phyloP scores from a whole-genome alignment of 352 stramenopile genomes.

The Globisporangium rhizosaccharum region DNA sequence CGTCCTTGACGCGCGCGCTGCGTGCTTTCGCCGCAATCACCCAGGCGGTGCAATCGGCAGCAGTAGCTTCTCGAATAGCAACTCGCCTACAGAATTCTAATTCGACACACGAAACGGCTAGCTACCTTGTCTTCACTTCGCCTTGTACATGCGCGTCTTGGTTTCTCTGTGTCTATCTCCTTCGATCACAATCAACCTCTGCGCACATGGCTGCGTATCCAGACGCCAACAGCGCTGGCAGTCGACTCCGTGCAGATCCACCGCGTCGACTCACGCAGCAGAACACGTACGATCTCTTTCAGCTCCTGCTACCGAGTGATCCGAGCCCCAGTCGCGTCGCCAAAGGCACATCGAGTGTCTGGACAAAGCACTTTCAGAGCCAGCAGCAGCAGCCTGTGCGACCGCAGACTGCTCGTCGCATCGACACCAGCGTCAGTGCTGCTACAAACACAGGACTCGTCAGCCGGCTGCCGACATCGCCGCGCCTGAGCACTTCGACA shows the following conservation, averaged over 20 bases:
- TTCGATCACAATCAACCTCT: too few species aligned
- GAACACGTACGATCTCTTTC: conserved; percentile 17
- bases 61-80: neutral
- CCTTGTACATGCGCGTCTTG: too few species aligned
- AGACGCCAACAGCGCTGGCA: neutral
- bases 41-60: conserved; percentile 63
- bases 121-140: too few species aligned
- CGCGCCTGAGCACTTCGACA: neutral
- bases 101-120: too few species aligned
- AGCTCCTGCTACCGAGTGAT: conserved; percentile 33
- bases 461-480: neutral
- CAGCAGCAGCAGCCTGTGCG: conserved; percentile 15
- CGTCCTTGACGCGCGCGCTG: conserved; percentile 19
- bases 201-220: too few species aligned
- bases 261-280: conserved; percentile 3
- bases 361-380: conserved; percentile 27
- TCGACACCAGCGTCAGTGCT: neutral
- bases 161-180: too few species aligned
- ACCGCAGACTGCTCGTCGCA: conserved; percentile 10
- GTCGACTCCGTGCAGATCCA: too few species aligned
- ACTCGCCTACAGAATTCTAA: too few species aligned
- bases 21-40: conserved; percentile 49
- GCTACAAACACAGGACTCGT: too few species aligned
- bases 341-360: conserved; percentile 25
- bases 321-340: conserved; percentile 13